phyloP scores from a whole-genome alignment of 495 filamentous ascomycete species.

The Aspergillus wentii region DNA sequence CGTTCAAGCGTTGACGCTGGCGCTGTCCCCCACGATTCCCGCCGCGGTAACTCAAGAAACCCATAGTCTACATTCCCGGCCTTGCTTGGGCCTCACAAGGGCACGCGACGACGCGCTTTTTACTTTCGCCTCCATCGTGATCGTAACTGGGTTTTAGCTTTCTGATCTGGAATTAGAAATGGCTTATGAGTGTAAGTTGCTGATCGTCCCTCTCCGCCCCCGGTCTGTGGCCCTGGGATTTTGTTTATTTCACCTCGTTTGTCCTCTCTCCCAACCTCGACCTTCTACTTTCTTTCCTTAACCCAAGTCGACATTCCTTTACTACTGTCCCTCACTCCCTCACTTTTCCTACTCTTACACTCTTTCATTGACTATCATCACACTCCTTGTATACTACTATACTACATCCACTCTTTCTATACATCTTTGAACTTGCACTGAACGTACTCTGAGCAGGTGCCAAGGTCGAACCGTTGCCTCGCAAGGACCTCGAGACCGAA shows the following conservation, averaged over 20 bases:
- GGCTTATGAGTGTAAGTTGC: constrained; percentile 39
- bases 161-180: constrained; percentile 25
- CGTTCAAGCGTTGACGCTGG: too few relatives aligned
- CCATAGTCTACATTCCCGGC: constrained; percentile 43
- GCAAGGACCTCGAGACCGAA: constrained; percentile 20
- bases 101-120: constrained; percentile 37
- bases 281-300: constrained; percentile 8
- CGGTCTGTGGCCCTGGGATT: constrained; percentile 25
- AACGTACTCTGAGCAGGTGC: constrained; percentile 24
- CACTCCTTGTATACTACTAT: constrained; percentile 3
- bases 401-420: neutral
- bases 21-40: too few relatives aligned
- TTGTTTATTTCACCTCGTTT: constrained; percentile 40
- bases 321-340: constrained; percentile 11
- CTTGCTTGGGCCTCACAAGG: constrained; percentile 29
- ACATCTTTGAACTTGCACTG: constrained; percentile 7
- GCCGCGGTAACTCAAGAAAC: constrained; percentile 33
- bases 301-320: constrained; percentile 14
- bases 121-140: constrained; percentile 18
- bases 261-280: constrained; percentile 22
- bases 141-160: constrained; percentile 12
- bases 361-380: constrained; percentile 7
- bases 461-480: constrained; percentile 18
- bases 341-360: constrained; percentile 6
- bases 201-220: constrained; percentile 18